phyloP scores from a whole-genome alignment of 331 rosid species.

The Pyracantha coccinea region DNA sequence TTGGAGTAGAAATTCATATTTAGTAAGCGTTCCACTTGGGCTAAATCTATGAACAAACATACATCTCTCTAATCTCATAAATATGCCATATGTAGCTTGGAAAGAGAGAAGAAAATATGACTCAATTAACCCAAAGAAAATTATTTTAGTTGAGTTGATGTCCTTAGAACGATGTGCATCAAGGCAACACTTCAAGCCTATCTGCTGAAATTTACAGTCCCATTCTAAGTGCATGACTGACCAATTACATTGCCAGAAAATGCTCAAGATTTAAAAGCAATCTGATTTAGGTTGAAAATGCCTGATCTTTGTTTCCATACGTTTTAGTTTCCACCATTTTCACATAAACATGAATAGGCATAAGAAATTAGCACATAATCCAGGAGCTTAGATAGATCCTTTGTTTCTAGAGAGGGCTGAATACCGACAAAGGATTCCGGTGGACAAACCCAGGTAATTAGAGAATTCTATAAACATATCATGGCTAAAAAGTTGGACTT shows the following conservation, averaged over 20 bases:
- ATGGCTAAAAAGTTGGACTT: not conserved
- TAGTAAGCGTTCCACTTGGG: slow-evolving; percentile 14
- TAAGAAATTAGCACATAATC: not conserved
- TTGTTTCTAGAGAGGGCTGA: not conserved
- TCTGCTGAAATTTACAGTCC: not conserved
- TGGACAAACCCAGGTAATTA: not conserved
- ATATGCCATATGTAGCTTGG: not conserved
- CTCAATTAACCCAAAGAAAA: too few species aligned
- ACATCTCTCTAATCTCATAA: not conserved
- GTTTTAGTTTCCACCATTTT: not conserved
- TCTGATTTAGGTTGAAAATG: not conserved
- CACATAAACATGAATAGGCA: not conserved
- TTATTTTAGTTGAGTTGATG: too few species aligned
- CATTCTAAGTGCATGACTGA: not conserved
- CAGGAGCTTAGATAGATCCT: not conserved
- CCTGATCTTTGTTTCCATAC: not conserved
- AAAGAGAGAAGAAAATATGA: too few species aligned
- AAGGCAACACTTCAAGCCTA: too few species aligned
- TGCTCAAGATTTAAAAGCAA: not conserved
- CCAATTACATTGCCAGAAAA: not conserved
- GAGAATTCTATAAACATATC: not conserved
- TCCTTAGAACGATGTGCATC: too few species aligned
- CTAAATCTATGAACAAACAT: not conserved
- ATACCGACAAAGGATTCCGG: not conserved
- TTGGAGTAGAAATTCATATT: slow-evolving; percentile 27